Evolutionary conservation across 768 basidiomycete genomes (phyloP).

Genomic region (Epithele typhae): DNA sequence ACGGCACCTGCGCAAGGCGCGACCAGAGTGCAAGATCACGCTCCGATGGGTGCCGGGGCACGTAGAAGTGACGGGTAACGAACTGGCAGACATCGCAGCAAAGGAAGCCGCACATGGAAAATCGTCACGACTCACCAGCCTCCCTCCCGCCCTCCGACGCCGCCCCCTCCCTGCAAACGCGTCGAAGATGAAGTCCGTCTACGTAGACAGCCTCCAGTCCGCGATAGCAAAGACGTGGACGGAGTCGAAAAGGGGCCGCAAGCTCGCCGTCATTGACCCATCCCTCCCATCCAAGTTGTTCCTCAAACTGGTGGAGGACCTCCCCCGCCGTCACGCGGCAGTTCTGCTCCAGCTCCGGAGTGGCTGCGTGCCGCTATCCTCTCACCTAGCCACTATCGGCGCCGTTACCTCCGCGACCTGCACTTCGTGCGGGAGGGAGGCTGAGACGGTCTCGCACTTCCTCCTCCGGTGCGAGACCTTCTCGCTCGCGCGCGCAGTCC

Average conservation of each 20-base stretch:
- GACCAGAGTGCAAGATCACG: background rate
- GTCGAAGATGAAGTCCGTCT: background rate
- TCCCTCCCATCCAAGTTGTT: background rate
- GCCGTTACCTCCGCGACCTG: slow-evolving; percentile 5
- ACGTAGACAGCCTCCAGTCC: background rate
- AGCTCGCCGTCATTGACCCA: background rate
- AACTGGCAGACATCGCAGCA: slow-evolving; percentile 17
- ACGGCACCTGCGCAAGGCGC: background rate
- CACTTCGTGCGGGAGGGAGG: slow-evolving; percentile 3
- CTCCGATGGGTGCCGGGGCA: slow-evolving; percentile 23
- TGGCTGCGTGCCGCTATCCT: slow-evolving; percentile 27
- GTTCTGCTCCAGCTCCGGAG: slow-evolving; percentile 29
- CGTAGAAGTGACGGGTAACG: slow-evolving; percentile 17
- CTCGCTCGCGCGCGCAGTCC: background rate
- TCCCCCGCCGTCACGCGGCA: background rate
- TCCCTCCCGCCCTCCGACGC: background rate
- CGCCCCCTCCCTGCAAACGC: background rate
- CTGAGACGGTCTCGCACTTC: slow-evolving; percentile 17
- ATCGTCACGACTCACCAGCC: background rate
- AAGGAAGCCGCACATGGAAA: slow-evolving; percentile 18
- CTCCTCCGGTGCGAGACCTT: slow-evolving; percentile 15
- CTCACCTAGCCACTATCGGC: slow-evolving; percentile 19
- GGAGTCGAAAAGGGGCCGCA: background rate
- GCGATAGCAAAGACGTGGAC: background rate
- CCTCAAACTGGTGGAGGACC: background rate